Base-by-base conservation (phyloP, 2,329 filamentous ascomycete species). In the Elsinoe ampelina region DNA sequence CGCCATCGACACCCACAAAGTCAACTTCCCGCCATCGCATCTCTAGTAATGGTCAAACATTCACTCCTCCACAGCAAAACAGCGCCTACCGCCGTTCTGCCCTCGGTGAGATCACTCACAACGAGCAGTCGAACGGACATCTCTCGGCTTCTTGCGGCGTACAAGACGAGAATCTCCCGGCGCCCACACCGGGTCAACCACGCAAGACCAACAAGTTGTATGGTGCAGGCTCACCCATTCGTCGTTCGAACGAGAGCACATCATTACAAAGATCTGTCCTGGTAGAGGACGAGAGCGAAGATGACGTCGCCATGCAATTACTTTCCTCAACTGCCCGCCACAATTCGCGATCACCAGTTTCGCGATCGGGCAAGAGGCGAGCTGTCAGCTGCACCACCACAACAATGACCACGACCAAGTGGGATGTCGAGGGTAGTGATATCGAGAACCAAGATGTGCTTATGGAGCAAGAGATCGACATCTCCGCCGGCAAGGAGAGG, bases 101-200 rank as follows among this genome's bases (percentile, higher is more conserved):
- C 2, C 81, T 98, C n/a, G 91, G 92, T 55, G 93, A 98, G 72
- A 88, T 98, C 61, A 89, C 95, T 65, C 82, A 87, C 62, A 95
- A 96, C 59, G 81, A 84, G 63, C 75, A 75, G 58, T 63, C 75
- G 79, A 65, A 80, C 78, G 83, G 81, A 63, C 77, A 81, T 62
- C 41, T 56, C 13, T 17, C 38, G 7, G 41, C 38, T 8, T 47
- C 39, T 12, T 45, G 39, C 41, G 80, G 81, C 51, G 79, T 83
- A n/a, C 82, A 88, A 66, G 90, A 96, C 62, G 91, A 96, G 68
- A 95, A 95, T 64, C 80, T 98, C 4, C 93, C 93, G 2, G 92
- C 91, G 0, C 93, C 93, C 2, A 98, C 93, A 3, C 93, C 93
- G 0, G 93, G 93, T 2, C 93, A 98, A 70, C 93, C 93, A 26